These are phyloP conservation scores for Lasiodiplodia theobromae DNA, from an alignment of 2,329 filamentous ascomycete genomes.

Conservation along the genomic window DNA sequence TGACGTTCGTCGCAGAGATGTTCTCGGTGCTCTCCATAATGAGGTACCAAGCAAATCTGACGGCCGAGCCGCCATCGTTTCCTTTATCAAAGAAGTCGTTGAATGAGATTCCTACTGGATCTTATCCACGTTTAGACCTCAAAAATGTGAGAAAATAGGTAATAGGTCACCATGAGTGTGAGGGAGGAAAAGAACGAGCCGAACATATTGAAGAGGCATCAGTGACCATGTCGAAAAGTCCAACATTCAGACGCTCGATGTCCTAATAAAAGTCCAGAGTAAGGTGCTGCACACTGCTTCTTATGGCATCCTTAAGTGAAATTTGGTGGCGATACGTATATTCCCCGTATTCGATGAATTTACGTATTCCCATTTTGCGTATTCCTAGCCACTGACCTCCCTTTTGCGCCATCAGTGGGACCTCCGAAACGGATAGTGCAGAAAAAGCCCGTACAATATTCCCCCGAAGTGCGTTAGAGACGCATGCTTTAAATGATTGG, in stretches of 20 bases:
- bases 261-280: neutral
- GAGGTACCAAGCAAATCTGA: conserved; percentile 52
- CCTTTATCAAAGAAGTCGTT: conserved; percentile 19
- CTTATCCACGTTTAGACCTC: neutral
- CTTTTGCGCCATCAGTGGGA: neutral
- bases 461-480: neutral
- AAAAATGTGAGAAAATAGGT: neutral
- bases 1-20: conserved; percentile 46
- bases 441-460: too few relatives aligned
- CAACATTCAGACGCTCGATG: neutral
- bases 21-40: conserved; percentile 58
- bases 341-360: neutral
- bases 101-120: neutral
- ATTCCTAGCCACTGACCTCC: neutral
- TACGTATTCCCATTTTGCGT: neutral
- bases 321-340: neutral
- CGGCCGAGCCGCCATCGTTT: conserved; percentile 10
- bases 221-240: too few relatives aligned
- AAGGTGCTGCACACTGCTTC: neutral
- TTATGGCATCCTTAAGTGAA: neutral
- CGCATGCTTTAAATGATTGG: neutral
- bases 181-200: too few relatives aligned
- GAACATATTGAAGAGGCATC: too few relatives aligned
- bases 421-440: neutral
- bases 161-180: neutral